phyloP scores from a whole-genome alignment of 495 filamentous ascomycete species.

The Neurospora cerealis region DNA sequence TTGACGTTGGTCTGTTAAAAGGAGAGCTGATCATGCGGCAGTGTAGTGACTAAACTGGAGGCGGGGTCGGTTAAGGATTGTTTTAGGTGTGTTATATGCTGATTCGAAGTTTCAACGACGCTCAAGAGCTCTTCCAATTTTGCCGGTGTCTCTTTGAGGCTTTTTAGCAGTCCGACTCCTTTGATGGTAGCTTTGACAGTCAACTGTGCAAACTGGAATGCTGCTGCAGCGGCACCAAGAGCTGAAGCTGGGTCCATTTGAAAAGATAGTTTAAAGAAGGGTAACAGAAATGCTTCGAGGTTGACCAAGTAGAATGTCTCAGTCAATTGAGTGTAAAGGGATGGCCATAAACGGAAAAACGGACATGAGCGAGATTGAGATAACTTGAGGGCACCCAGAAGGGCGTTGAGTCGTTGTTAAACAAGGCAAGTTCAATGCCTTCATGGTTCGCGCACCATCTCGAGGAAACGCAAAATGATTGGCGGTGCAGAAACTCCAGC shows the following conservation, averaged over 20 bases:
- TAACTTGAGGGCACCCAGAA: neutral
- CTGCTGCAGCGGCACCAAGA: neutral
- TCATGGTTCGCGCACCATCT: neutral
- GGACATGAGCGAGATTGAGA: neutral
- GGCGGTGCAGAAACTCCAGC: neutral
- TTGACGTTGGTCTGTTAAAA: neutral
- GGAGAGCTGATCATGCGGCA: neutral
- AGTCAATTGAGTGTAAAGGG: neutral
- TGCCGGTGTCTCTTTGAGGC: neutral
- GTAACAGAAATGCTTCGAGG: neutral
- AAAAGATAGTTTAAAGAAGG: neutral
- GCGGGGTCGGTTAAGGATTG: neutral
- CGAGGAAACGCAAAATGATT: neutral
- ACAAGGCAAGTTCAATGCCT: neutral
- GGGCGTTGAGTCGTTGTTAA: neutral
- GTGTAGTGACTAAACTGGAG: neutral
- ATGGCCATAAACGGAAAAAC: neutral
- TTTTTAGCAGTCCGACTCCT: neutral
- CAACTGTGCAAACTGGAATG: neutral
- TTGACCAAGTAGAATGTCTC: neutral
- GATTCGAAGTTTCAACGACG: neutral
- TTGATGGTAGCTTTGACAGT: neutral
- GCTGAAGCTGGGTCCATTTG: neutral
- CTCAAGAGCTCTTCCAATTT: neutral
- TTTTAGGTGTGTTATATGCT: neutral